Evolutionary conservation across 2,329 filamentous ascomycete species (phyloP).

Genomic region (Ceratocystiopsis brevicomis): DNA sequence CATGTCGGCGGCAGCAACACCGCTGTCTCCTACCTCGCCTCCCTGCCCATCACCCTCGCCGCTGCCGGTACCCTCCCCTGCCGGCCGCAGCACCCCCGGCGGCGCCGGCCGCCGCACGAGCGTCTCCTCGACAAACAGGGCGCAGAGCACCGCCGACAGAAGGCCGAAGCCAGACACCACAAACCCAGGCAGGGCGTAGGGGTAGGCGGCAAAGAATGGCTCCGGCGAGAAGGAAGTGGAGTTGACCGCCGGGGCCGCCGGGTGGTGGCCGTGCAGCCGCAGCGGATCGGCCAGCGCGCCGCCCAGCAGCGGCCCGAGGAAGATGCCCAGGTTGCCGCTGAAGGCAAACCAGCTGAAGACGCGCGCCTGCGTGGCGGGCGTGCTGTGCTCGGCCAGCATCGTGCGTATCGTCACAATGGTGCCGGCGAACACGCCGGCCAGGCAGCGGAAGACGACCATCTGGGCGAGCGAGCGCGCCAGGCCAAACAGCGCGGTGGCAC

Average conservation of each 20-base stretch:
- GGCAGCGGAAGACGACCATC: conserved; percentile 54
- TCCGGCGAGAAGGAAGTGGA: conserved; percentile 8
- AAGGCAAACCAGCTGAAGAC: conserved; percentile 67
- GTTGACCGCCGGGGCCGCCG: too few species aligned
- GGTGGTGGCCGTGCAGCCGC: conserved; percentile 30
- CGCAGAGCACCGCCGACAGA: conserved; percentile 29
- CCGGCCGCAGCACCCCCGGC: background rate
- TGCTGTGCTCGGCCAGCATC: conserved; percentile 59
- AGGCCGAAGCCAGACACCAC: conserved; percentile 34
- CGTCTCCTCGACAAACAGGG: conserved; percentile 45
- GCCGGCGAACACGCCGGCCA: conserved; percentile 56
- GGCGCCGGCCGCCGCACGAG: conserved; percentile 16
- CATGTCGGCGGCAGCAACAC: conserved; percentile 1
- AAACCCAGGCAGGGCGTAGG: conserved; percentile 47
- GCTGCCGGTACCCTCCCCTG: background rate
- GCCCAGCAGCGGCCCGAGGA: conserved; percentile 51
- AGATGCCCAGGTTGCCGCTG: conserved; percentile 53
- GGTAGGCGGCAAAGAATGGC: conserved; percentile 42
- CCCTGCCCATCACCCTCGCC: too few species aligned
- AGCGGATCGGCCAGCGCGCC: conserved; percentile 51
- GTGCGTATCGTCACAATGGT: conserved; percentile 56
- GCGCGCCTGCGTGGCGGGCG: conserved; percentile 47
- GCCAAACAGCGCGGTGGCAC: conserved; percentile 48
- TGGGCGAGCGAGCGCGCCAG: conserved; percentile 46
- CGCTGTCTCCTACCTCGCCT: background rate